These are phyloP conservation scores for Phytophthora uliginosa DNA, from an alignment of 352 stramenopile species.

Conservation along the genomic window DNA sequence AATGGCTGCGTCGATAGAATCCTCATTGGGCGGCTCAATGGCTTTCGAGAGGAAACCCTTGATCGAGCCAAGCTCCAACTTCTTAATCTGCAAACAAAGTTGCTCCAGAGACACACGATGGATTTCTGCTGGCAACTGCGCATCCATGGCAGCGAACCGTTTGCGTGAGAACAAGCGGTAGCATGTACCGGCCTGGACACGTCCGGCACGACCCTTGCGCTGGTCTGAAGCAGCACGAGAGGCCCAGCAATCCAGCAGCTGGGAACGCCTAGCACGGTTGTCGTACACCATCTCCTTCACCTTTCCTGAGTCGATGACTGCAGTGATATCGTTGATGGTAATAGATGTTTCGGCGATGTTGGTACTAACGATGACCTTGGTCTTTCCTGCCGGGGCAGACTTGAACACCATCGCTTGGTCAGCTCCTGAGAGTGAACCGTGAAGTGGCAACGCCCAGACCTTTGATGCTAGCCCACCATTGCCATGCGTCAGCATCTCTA, in stretches of 20 bases:
- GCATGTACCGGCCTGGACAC: constrained; percentile 82
- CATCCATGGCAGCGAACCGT: constrained; percentile 69
- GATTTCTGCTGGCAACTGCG: constrained; percentile 89
- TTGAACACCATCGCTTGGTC: constrained; percentile 87
- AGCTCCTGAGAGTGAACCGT: constrained; percentile 75
- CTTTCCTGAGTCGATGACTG: constrained; percentile 88
- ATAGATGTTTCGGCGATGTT: constrained; percentile 94
- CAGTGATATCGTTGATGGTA: constrained; percentile 91
- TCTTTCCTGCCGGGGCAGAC: constrained; percentile 65
- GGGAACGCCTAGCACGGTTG: constrained; percentile 67
- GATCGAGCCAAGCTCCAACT: constrained; percentile 81
- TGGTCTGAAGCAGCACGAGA: constrained; percentile 86
- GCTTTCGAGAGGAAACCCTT: constrained; percentile 78
- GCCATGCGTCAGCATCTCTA: constrained; percentile 64
- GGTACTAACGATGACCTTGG: constrained; percentile 89
- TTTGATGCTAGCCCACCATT: constrained; percentile 46
- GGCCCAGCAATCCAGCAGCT: constrained; percentile 87
- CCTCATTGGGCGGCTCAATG: constrained; percentile 93
- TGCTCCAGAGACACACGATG: constrained; percentile 89
- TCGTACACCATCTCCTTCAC: constrained; percentile 94
- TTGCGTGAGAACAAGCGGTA: constrained; percentile 82
- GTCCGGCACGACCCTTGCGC: constrained; percentile 84
- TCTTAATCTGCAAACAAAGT: constrained; percentile 91
- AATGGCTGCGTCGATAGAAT: constrained; percentile 94
- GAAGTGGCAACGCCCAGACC: constrained; percentile 79